phyloP scores from a whole-genome alignment of 1,139 yeast genomes.

The Sugiyamaella paludigena region DNA sequence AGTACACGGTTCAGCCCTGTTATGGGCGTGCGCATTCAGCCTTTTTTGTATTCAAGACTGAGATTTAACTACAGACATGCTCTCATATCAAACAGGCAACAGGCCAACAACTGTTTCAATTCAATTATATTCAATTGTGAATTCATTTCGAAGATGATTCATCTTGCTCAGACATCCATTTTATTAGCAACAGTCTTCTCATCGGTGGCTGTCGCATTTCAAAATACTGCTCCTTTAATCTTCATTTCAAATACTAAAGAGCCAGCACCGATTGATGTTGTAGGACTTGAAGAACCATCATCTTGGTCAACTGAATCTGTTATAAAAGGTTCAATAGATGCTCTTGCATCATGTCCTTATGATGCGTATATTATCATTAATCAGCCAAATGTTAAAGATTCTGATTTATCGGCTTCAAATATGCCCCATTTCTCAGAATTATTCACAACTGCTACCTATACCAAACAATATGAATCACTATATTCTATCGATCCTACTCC shows the following conservation, averaged over 20 bases:
- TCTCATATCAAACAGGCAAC: neutral
- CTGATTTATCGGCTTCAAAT: slow-evolving; percentile 29
- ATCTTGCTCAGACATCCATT: neutral
- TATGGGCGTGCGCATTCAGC: no score
- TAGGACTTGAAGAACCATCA: slow-evolving; percentile 6
- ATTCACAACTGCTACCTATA: slow-evolving; percentile 3
- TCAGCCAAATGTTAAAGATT: slow-evolving; percentile 37
- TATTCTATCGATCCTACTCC: neutral
- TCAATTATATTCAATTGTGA: neutral
- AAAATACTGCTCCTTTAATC: slow-evolving; percentile 24
- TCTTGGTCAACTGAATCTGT: slow-evolving; percentile 16
- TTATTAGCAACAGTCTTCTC: neutral
- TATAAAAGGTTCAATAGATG: slow-evolving; percentile 21
- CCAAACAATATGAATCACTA: slow-evolving; percentile 7
- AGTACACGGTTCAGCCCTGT: no score
- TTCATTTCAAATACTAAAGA: slow-evolving; percentile 19
- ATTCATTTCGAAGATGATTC: neutral
- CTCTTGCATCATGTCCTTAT: slow-evolving; percentile 34
- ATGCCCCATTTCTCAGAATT: slow-evolving; percentile 15
- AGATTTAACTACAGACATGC: no score
- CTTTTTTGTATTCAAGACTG: no score
- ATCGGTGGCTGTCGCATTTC: slow-evolving; percentile 16
- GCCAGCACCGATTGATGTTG: slow-evolving; percentile 3
- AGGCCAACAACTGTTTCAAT: neutral
- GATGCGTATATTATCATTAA: slow-evolving; percentile 40